Base-by-base conservation (phyloP, 495 filamentous ascomycete genomes). In the Massariosphaeria phaeospora region DNA sequence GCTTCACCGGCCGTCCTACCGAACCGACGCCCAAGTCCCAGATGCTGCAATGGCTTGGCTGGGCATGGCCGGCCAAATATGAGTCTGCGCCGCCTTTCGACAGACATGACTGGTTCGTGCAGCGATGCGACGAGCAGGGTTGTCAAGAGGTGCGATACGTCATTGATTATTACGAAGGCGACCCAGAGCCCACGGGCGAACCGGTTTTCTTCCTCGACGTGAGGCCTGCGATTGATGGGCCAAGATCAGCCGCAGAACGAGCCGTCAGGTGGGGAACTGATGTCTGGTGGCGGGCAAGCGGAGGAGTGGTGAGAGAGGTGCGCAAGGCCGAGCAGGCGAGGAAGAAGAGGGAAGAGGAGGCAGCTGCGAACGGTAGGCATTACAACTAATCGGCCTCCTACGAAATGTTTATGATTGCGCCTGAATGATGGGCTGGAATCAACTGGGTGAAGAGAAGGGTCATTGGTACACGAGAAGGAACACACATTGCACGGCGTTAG, bases 161-260 rank as follows among this genome's bases (percentile, higher is more conserved):
- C 44, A 99, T 99, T 63, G 93, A 99, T 66, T 99, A 97, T 69
- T 99, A 99, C 70, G 84, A 84, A 7, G 94, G 82, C 0, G 82
- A 84, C 15, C 85, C 87, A 0, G 93, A 98, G 60, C 83, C 86
- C 3, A 89, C 82, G 0, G 93, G 93, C 1, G 89, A 96, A 63
- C 90, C 93, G 1, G 91, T 97, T 6, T 99, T 99, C 73, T 97
- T 83, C 66, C 79, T 99, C 40, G 93, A 99, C 68, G 94, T 99
- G n/a, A 78, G 93, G 52, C 93, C 93, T 11, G 93, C 93, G 10
- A 63, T 95, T n/a, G 91, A 95, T 63, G 76, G 80, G 2, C 90
- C 89, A 1, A 86, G 79, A 0, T 82, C 82, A 10, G 88, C 88
- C 26, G 81, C 82, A 20, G 94, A 97, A 75, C 79, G 94, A 48